phyloP scores from a whole-genome alignment of 306 rosid genomes.

The Astragalus membranaceus region DNA sequence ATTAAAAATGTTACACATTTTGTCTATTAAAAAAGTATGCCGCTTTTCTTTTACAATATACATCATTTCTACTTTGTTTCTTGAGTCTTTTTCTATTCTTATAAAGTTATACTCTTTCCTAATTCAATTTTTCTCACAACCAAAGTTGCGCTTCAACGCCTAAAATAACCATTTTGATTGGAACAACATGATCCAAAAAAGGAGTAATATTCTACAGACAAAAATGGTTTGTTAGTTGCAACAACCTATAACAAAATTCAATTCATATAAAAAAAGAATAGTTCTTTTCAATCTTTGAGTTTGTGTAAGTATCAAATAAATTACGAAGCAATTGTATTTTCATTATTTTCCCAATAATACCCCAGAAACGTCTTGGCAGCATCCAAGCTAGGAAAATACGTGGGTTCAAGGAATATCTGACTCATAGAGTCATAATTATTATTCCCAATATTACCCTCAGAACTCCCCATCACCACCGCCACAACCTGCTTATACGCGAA shows the following conservation, averaged over 20 bases:
- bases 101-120: too few relatives aligned
- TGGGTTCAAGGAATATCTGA: conserved; percentile 71
- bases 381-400: conserved; percentile 84
- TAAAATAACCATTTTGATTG: too few relatives aligned
- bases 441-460: conserved; percentile 33
- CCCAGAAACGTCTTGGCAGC: conserved; percentile 89
- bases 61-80: too few relatives aligned
- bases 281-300: too few relatives aligned
- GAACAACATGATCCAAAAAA: too few relatives aligned
- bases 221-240: background rate
- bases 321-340: background rate
- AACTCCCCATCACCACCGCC: conserved; percentile 64
- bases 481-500: conserved; percentile 72
- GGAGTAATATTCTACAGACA: too few relatives aligned
- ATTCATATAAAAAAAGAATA: background rate
- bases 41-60: too few relatives aligned
- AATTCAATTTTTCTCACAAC: too few relatives aligned
- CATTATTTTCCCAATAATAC: conserved; percentile 32
- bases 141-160: too few relatives aligned
- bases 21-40: too few relatives aligned
- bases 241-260: background rate
- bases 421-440: conserved; percentile 56
- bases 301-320: background rate
- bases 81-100: too few relatives aligned
- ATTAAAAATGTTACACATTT: too few relatives aligned